Conservation (phyloP, 2,329 filamentous ascomycete species). For the Penicillium sp. region DNA sequence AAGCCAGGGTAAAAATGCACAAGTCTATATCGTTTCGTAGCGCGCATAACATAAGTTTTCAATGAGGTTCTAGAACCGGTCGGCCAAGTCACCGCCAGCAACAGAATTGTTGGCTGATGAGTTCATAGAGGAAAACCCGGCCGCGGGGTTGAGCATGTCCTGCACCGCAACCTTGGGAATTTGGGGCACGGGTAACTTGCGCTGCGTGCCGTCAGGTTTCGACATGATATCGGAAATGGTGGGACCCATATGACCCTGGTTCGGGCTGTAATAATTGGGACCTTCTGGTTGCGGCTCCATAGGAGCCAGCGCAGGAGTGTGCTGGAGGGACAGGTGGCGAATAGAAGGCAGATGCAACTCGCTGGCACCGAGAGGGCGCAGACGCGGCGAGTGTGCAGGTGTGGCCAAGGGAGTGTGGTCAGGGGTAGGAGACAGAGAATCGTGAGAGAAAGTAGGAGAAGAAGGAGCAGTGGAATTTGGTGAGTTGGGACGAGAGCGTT, state of each 20-base stretch:
- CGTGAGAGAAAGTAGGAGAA: slow-evolving; percentile 93
- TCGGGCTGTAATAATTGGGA: slow-evolving; percentile 58
- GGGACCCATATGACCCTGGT: slow-evolving; percentile 62
- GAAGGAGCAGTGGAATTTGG: slow-evolving; percentile 94
- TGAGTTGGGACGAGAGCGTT: slow-evolving; percentile 88
- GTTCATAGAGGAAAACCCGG: slow-evolving; percentile 69
- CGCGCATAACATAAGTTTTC: slow-evolving; percentile 30
- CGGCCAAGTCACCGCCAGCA: slow-evolving; percentile 67
- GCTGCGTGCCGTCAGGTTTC: slow-evolving; percentile 77
- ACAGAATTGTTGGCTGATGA: slow-evolving; percentile 77
- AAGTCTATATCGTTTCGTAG: slow-evolving; percentile 43
- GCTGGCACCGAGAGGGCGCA: slow-evolving; percentile 69
- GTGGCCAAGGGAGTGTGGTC: slow-evolving; percentile 99
- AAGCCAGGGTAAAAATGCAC: slow-evolving; percentile 37
- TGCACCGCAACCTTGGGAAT: slow-evolving; percentile 83
- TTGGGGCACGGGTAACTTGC: slow-evolving; percentile 88
- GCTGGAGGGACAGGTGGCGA: slow-evolving; percentile 66
- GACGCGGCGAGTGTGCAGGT: slow-evolving; percentile 87
- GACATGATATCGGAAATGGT: slow-evolving; percentile 92
- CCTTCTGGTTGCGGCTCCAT: slow-evolving; percentile 66
- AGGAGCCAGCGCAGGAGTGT: slow-evolving; percentile 65
- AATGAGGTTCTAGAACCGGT: slow-evolving; percentile 45
- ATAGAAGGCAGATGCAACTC: slow-evolving; percentile 84
- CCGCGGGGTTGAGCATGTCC: slow-evolving; percentile 69
- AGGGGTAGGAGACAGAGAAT: slow-evolving; percentile 90